These are phyloP conservation scores for Neospermospora avenae DNA, from an alignment of 2,329 filamentous ascomycete genomes.

Conservation along the genomic window DNA sequence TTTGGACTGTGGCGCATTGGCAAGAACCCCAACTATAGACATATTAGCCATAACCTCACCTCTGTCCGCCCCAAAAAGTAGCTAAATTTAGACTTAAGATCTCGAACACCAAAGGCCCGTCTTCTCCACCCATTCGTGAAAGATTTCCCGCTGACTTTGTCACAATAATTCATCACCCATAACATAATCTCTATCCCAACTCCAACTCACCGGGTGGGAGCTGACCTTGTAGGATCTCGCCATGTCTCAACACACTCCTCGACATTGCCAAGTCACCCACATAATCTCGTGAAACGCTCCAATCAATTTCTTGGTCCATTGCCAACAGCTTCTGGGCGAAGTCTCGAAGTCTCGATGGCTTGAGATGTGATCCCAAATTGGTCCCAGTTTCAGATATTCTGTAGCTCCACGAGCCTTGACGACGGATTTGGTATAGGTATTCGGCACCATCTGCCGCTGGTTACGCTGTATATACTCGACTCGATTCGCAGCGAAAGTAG, in stretches of 20 bases:
- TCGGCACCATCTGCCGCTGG: background rate
- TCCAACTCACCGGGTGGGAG: background rate
- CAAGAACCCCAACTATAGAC: background rate
- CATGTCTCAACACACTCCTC: background rate
- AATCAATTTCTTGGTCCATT: background rate
- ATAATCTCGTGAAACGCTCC: background rate
- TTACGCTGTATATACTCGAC: background rate
- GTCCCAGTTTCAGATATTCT: background rate
- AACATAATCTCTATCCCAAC: constrained; percentile 4
- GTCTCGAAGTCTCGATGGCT: background rate
- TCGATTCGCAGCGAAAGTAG: background rate
- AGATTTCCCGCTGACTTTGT: background rate
- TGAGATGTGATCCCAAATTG: background rate
- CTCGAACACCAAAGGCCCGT: background rate
- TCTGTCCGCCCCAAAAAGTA: background rate
- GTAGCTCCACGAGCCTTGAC: background rate
- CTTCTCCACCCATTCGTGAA: background rate
- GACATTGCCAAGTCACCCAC: background rate
- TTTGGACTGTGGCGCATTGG: background rate
- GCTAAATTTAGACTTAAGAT: background rate
- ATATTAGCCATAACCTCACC: background rate
- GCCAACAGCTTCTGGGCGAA: background rate
- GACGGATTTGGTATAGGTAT: background rate
- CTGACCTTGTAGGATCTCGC: background rate
- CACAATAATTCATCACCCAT: constrained; percentile 1